These are phyloP conservation scores for Centella asiatica DNA, from an alignment of 129 eudicot genomes.

Conservation along the genomic window DNA sequence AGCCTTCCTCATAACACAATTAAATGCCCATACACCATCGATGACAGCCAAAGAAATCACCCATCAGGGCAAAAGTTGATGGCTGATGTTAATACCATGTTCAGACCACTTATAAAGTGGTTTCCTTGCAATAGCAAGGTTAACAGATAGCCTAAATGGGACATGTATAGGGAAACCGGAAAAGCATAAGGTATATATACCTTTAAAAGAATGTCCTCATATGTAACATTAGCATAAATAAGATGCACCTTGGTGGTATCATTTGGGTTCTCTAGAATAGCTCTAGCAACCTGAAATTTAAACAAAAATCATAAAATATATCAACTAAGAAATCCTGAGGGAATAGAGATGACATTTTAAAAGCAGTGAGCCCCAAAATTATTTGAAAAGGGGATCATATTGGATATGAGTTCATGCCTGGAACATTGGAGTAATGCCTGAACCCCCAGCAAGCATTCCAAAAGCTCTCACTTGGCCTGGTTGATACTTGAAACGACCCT, in stretches of 20 bases:
- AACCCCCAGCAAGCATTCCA: constrained; percentile 98
- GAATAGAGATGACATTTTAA: background rate
- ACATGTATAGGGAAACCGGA: background rate
- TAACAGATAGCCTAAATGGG: background rate
- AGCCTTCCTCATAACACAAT: no score
- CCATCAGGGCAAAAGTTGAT: no score
- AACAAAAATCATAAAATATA: background rate
- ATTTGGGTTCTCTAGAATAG: constrained; percentile 77
- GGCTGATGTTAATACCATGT: background rate
- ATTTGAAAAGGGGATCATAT: background rate
- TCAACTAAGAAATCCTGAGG: constrained; percentile 8
- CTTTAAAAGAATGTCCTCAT: constrained; percentile 83
- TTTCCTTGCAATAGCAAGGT: background rate
- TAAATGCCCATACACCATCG: no score
- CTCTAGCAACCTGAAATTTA: constrained; percentile 67
- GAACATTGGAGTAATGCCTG: constrained; percentile 98
- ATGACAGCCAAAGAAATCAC: no score
- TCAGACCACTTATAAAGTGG: background rate
- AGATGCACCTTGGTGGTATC: constrained; percentile 84
- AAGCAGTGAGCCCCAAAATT: constrained; percentile 6
- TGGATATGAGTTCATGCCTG: constrained; percentile 42
- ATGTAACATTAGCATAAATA: constrained; percentile 83
- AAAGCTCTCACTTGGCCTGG: constrained; percentile 86
- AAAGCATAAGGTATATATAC: constrained; percentile 20
- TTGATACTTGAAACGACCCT: constrained; percentile 86